These are phyloP conservation scores for Tilletia horrida DNA, from an alignment of 1,284 basidiomycete genomes.

Conservation along the genomic window DNA sequence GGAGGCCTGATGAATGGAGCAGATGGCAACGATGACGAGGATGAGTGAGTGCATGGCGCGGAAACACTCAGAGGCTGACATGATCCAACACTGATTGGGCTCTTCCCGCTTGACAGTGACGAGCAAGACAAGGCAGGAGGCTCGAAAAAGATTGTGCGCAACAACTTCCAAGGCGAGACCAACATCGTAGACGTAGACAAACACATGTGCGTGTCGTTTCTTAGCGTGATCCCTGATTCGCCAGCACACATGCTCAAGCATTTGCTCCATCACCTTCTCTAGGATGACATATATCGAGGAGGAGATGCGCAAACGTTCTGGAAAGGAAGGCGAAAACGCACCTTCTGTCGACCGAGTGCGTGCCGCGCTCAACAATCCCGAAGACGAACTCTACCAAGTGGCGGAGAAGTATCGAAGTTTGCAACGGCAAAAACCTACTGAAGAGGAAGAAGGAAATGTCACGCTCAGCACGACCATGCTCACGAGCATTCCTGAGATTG, in stretches of 20 bases:
- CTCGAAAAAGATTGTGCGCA: constrained; percentile 66
- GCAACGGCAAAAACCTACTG: constrained; percentile 55
- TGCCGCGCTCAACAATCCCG: constrained; percentile 61
- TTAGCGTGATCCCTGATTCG: background rate
- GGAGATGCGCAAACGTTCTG: constrained; percentile 73
- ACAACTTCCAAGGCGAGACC: constrained; percentile 95
- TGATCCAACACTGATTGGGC: constrained; percentile 14
- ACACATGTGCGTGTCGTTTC: constrained; percentile 71
- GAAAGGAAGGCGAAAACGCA: background rate
- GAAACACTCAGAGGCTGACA: no score
- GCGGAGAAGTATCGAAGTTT: constrained; percentile 65
- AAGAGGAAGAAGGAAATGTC: constrained; percentile 80
- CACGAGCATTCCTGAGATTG: constrained; percentile 88
- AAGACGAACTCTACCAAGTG: constrained; percentile 76
- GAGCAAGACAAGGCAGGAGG: constrained; percentile 10
- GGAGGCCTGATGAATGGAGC: constrained; percentile 31
- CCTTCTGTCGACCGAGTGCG: constrained; percentile 56
- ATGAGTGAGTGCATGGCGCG: constrained; percentile 60
- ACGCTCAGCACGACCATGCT: constrained; percentile 90
- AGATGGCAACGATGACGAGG: constrained; percentile 37
- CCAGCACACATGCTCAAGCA: no score
- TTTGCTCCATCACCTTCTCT: constrained; percentile 14
- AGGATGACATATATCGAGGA: constrained; percentile 98
- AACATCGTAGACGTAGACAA: constrained; percentile 94
- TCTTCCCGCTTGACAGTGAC: constrained; percentile 13